Evolutionary conservation across 148 eudicot species (phyloP), one percentile per base, ranked within the genome.

Genomic region (Talinum fruticosum): DNA sequence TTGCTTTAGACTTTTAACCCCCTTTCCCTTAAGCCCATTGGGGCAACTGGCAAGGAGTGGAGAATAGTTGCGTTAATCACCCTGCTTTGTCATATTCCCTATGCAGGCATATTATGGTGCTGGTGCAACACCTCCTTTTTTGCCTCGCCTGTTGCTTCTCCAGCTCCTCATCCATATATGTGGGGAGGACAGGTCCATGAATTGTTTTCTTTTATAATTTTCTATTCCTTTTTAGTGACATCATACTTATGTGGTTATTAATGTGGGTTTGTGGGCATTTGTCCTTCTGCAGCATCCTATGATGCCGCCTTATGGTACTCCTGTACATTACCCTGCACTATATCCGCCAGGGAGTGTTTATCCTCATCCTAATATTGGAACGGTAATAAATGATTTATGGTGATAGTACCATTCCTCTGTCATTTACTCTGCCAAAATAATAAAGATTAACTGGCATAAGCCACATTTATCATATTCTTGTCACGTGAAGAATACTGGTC

Each of bases 251-350:
- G n/a, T 72, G 2, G 8, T 29, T 51, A 64, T 51, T 71, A 21
- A 75, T 66, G 8, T 45, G 41, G 26, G 23, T 66, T 57, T 38
- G 66, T 54, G 76, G 67, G 66, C 44, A 14, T 44, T 64, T 61
- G 18, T 78, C 72, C 68, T 68, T 80, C 76, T 74, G 76, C 88
- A 88, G 91, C 89, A 86, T 81, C 84, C 91, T 81, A 71, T 90
- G 67, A 91, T 93, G 88, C 82, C 91, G 53, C 97, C 94, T 38
- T 93, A 91, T 85, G 97, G 97, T 71, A 93, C 94, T 33, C 97
- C 97, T 44, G 89, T 96, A 72, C 97, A 92, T 67, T 96, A 91
- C 86, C 95, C 97, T 41, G 91, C 97, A 75, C 19, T 90, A 21
- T 93, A 93, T 85, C 91, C 93, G 81, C 92, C 92, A 33, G 94